Evolutionary conservation across 352 stramenopile species (phyloP), one percentile per base, ranked within the genome.

Genomic region (Phytophthora syringae): DNA sequence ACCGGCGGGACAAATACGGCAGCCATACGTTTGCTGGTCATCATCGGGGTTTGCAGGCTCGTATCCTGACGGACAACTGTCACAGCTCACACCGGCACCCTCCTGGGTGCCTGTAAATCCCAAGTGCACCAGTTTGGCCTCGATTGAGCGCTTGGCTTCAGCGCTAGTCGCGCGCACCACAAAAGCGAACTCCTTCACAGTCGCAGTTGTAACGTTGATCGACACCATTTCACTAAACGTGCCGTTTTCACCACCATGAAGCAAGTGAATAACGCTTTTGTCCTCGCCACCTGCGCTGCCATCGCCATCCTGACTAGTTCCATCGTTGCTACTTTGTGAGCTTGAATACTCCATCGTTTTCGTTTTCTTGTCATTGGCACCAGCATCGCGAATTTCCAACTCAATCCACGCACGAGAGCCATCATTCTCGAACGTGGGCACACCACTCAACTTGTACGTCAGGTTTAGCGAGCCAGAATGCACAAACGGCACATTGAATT

Each of bases 341-440:
- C 48, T 66, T 18, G 52, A 54, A 25, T 70, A 32, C 13, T 66
- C 57, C n/a, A 55, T 30, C 21, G 54, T 66, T 27, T 64, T 64
- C 3, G 27, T 44, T 39, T 72, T 74, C 24, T 60, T 70, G 21
- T 25, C 50, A 36, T 18, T 52, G 22, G 30, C 54, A 12, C 44
- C 45, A 7, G 61, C 59, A 52, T 74, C 70, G 6, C 54, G 70
- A 7, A 88, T 66, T 60, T 93, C 80, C 13, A 93, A 60, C 62
- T 91, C 84, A 21, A 93, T 63, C 84, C 84, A 93, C n/a, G 82
- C 84, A 28, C 82, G 82, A 7, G 67, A 70, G 2, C 79, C 80
- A n/a, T 86, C 74, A 4, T 63, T 70, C 45, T 70, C 82, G 54
- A 90, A 90, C 1, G 84, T 91, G 1, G 84, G 84, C 2, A 93